phyloP scores from a whole-genome alignment of 345 rosid genomes.

The Lagerstroemia speciosa region DNA sequence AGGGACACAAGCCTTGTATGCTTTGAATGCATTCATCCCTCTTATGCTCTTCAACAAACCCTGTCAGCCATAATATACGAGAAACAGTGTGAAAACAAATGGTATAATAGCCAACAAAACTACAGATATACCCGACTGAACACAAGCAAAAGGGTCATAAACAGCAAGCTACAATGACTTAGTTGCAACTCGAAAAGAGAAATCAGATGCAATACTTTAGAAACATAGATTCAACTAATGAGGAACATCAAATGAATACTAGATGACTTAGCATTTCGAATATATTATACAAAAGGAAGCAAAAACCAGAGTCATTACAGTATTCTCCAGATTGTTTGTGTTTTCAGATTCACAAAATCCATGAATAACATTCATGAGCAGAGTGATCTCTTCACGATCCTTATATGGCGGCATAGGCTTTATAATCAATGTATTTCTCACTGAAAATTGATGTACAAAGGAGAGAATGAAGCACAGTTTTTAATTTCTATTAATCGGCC shows the following conservation, averaged over 20 bases:
- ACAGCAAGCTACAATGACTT: background rate
- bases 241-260: background rate
- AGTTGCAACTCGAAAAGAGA: background rate
- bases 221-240: background rate
- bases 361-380: too few species aligned
- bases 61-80: background rate
- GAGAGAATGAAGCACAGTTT: background rate
- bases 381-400: too few species aligned
- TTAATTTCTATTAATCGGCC: too few species aligned
- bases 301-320: too few species aligned
- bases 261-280: background rate
- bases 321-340: background rate
- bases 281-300: background rate
- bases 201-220: background rate
- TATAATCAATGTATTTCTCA: background rate
- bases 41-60: background rate
- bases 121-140: too few species aligned
- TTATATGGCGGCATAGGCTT: too few species aligned
- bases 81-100: background rate
- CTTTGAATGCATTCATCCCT: constrained; percentile 37
- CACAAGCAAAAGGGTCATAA: background rate
- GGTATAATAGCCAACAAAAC: background rate
- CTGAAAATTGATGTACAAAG: background rate
- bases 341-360: background rate
- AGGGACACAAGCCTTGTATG: constrained; percentile 38